Base-by-base conservation (phyloP, 176 grass and related monocot species). In the Musa itinerans region DNA sequence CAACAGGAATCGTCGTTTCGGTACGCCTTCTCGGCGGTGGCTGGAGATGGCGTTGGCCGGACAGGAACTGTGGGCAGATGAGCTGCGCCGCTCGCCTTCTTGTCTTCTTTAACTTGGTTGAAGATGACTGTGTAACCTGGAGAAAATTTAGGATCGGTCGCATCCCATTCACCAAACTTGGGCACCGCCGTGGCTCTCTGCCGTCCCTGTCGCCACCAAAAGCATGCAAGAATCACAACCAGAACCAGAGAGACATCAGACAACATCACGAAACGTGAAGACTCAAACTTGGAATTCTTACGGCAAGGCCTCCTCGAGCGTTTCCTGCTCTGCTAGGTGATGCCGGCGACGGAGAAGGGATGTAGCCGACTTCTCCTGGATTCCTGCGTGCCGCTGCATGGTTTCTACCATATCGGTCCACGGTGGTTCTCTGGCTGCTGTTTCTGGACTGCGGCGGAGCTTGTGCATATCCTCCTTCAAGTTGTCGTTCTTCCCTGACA, bases 91-190 rank as follows among this genome's bases (percentile, higher is more conserved):
- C 11, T 53, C 29, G 72, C 51, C 68, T 74, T 54, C 52, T 74
- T 74, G 22, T 57, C 72, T 74, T 74, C 72, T 27, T 74, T 74
- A 19, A 74, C 72, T 56, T 74, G 52, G 53, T 74, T 27, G 72
- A 74, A 74, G 11, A 74, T 55, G 72, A 74, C 72, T 4, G 72
- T 74, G 72, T 74, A 74, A 27, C 72, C 72, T 11, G 52, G 53
- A 27, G 72, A 2, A 1, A 14, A 9, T 16, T 54, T 24, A 29
- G 52, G 50, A 54, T 56, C 72, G 16, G 21, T 50, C 3, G 52
- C 72, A 27, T 74, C 9, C 72, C 72, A 74, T 9, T 56, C 72
- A 10, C 72, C 72, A 3, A 74, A 74, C 50, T 74, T 74, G 53
- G 72, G 72, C 52, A 74, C 52, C 6, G 72, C 22, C 8, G 72